Evolutionary conservation across 1,139 yeast species (phyloP), one percentile per base, ranked within the genome.

Genomic region (Kodamaea alishanica): DNA sequence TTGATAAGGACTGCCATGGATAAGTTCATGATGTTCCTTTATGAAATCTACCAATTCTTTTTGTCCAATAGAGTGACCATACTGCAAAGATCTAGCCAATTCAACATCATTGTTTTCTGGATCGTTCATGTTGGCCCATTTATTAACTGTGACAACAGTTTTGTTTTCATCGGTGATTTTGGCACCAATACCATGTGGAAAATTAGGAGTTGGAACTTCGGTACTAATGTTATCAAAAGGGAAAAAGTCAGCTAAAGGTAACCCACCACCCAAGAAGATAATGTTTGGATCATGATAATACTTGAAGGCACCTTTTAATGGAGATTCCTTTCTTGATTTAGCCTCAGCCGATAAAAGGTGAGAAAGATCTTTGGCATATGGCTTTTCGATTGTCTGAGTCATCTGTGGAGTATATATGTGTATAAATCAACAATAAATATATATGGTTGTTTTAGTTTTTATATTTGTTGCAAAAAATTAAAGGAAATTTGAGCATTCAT

Each of bases 181-280:
- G 24, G 85, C 83, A 25, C 84, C 87, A 48, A 87, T 83, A 34
- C 97, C 96, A 27, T 78, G 67, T 8, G 67, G 55, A 56, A 88
- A 88, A 2, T 95, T 89, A 28, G 92, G 84, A 23, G 78, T 73
- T 43, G 95, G 95, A 5, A 89, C 70, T 42, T 80, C 81, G 24
- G 84, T 82, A 23, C 73, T 60, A 38, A 89, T 58, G 50, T 78
- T 77, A 55, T 87, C 88, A 76, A 90, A 87, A 37, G 98, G 98
- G 75, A 92, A 92, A 61, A 85, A 84, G 50, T 84, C 90, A 12
- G 96, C 70, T 55, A 87, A 67, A 12, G 98, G 98, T 52, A 92
- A 76, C 6, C 98, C 98, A 49, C 98, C 98, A 40, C 97, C 98
- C 46, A 92, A 77, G 56, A 89, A 89, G 41, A 90, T 81, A 58